Percentiles rank a stretch among this genome's conserved stretches.
Conservation (phyloP, 2,329 filamentous ascomycete genomes). For the Aspergillus brasiliensis region DNA sequence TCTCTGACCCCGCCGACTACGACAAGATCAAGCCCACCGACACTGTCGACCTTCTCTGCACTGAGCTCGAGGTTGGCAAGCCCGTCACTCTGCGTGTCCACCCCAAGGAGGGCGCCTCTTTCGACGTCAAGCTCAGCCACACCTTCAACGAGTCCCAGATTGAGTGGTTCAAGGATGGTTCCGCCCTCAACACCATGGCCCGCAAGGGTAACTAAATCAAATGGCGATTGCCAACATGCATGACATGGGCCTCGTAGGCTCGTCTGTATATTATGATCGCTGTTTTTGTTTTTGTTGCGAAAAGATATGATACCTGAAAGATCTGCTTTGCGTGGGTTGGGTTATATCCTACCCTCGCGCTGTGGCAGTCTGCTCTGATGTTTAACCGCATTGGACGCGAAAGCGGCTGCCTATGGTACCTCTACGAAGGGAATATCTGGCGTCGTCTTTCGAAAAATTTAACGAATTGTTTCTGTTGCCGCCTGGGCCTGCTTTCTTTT, state of each 20-base stretch:
- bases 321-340: background rate
- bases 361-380: background rate
- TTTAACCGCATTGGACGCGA: conserved; percentile 15
- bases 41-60: conserved; percentile 86
- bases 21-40: conserved; percentile 94
- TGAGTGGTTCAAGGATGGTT: conserved; percentile 99
- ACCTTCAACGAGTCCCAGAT: conserved; percentile 99
- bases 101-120: conserved; percentile 80
- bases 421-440: conserved; percentile 34
- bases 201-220: conserved; percentile 55
- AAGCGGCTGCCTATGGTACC: conserved; percentile 26
- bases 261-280: conserved; percentile 27
- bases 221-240: background rate
- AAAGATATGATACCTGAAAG: conserved; percentile 14
- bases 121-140: conserved; percentile 82
- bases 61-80: conserved; percentile 87
- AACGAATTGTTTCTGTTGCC: conserved; percentile 37
- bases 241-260: conserved; percentile 11
- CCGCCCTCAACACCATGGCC: conserved; percentile 97
- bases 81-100: conserved; percentile 89
- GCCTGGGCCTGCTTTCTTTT: conserved; percentile 22
- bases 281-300: conserved; percentile 24
- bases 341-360: background rate
- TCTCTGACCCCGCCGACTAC: conserved; percentile 92
- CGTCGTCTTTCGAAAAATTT: conserved; percentile 39